These are phyloP conservation scores for Dalbergia cultrata DNA, from an alignment of 306 rosid genomes.

Conservation along the genomic window DNA sequence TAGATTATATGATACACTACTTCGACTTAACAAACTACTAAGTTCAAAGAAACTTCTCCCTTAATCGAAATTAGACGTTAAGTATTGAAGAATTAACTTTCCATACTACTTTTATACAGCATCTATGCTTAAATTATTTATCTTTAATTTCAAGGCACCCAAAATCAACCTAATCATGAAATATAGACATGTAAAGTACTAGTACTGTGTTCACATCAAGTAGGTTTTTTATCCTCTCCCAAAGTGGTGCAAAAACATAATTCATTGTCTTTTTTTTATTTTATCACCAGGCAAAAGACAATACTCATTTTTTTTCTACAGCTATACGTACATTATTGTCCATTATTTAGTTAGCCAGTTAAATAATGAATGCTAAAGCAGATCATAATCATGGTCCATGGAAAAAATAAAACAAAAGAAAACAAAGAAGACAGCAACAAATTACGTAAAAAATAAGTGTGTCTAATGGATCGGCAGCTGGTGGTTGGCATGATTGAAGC, in stretches of 20 bases:
- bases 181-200: neutral
- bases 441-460: neutral
- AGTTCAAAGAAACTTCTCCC: neutral
- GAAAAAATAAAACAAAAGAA: neutral
- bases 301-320: neutral
- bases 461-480: constrained; percentile 33
- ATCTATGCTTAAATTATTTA: neutral
- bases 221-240: neutral
- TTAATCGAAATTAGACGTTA: neutral
- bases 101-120: neutral
- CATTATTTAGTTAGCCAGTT: neutral
- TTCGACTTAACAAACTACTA: neutral
- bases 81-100: neutral
- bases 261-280: neutral
- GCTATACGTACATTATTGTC: neutral
- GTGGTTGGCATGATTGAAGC: constrained; percentile 53
- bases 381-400: neutral
- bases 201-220: neutral
- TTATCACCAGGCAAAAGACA: neutral
- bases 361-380: neutral
- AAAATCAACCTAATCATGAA: neutral
- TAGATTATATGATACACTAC: neutral
- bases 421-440: neutral
- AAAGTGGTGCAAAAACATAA: neutral
- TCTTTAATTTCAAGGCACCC: neutral